Evolutionary conservation across 192 early-diverging fungal species (phyloP).

Genomic region (Backusella australiensis): DNA sequence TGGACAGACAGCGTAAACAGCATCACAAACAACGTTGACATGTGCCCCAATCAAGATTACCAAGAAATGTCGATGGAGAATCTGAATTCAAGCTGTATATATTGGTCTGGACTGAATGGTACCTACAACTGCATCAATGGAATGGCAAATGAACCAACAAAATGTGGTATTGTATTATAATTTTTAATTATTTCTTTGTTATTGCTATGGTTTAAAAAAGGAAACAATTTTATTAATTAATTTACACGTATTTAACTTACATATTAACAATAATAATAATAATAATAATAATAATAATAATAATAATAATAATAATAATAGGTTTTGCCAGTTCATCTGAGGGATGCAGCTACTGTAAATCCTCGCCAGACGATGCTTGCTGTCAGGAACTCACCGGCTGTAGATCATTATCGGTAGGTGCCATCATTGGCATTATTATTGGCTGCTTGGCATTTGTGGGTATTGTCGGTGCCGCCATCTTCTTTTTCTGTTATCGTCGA

Average conservation of each 20-base stretch:
- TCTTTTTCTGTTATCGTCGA: slow-evolving; percentile 6
- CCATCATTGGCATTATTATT: slow-evolving; percentile 29
- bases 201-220: not conserved
- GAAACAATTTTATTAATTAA: not conserved
- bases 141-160: slow-evolving; percentile 31
- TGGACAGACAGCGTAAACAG: slow-evolving; percentile 27
- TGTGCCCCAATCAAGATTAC: slow-evolving; percentile 16
- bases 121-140: slow-evolving; percentile 30
- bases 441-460: slow-evolving; percentile 14
- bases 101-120: slow-evolving; percentile 34
- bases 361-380: slow-evolving; percentile 20
- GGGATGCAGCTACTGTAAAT: slow-evolving; percentile 25
- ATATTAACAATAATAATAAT: not conserved
- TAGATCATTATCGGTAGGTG: slow-evolving; percentile 22
- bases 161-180: slow-evolving; percentile 28
- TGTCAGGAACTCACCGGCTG: slow-evolving; percentile 17
- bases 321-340: not conserved
- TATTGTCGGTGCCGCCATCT: not conserved
- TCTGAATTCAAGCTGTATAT: slow-evolving; percentile 13
- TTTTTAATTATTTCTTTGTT: not conserved
- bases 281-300: not conserved
- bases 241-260: not conserved
- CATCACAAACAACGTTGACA: slow-evolving; percentile 10
- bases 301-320: not conserved
- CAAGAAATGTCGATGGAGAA: slow-evolving; percentile 3